These are phyloP conservation scores for Phellopilus nigrolimitatus DNA, from an alignment of 1,284 basidiomycete genomes.

Conservation along the genomic window DNA sequence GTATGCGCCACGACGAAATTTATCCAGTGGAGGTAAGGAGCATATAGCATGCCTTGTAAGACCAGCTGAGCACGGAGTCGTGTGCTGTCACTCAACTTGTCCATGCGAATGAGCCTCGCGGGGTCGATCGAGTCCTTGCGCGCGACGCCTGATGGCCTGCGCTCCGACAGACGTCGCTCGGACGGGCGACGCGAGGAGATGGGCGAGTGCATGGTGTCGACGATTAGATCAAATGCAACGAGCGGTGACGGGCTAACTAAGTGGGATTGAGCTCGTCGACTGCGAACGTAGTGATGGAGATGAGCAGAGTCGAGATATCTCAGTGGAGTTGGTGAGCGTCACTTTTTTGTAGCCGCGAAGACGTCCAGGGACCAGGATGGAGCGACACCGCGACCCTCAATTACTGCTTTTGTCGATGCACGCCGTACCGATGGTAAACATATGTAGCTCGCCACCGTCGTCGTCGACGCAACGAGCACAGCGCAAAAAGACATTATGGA, in stretches of 20 bases:
- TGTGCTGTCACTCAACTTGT: constrained; percentile 49
- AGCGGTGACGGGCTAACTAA: no score
- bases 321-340: no score
- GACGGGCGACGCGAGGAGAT: constrained; percentile 33
- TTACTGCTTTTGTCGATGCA: no score
- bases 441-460: no score
- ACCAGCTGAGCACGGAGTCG: constrained; percentile 8
- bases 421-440: no score
- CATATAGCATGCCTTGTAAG: constrained; percentile 18
- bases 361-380: no score
- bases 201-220: constrained; percentile 28
- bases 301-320: no score
- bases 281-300: no score
- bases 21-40: constrained; percentile 4
- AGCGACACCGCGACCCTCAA: no score
- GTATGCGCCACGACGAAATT: background rate
- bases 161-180: constrained; percentile 26
- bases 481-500: background rate
- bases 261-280: no score
- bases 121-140: constrained; percentile 72
- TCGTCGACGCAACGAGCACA: background rate
- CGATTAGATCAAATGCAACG: no score
- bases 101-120: constrained; percentile 67
- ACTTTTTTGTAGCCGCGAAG: no score
- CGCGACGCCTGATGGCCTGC: constrained; percentile 35